Evolutionary conservation across 2,329 filamentous ascomycete genomes (phyloP).

Genomic region (Blastomyces silverae): DNA sequence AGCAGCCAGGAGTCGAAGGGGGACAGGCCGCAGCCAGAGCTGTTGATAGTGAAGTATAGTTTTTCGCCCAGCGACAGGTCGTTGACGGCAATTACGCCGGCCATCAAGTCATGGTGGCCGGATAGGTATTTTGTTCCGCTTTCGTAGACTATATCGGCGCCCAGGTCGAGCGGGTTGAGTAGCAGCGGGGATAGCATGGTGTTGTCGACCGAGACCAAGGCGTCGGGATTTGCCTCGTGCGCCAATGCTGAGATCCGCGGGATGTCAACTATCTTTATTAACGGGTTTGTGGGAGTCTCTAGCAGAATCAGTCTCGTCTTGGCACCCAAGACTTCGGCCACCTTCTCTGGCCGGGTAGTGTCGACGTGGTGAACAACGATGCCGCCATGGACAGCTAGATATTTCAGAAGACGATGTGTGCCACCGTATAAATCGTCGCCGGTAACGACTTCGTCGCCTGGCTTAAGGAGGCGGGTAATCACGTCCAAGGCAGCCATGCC

Average conservation of each 20-base stretch:
- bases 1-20: constrained; percentile 96
- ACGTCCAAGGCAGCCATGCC: constrained; percentile 98
- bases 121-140: constrained; percentile 97
- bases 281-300: constrained; percentile 92
- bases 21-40: constrained; percentile 85
- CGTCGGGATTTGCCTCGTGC: constrained; percentile 69
- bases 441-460: constrained; percentile 94
- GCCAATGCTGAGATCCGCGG: constrained; percentile 66
- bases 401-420: constrained; percentile 87
- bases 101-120: constrained; percentile 98
- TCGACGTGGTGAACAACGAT: constrained; percentile 96
- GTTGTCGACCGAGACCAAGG: constrained; percentile 90
- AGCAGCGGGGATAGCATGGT: constrained; percentile 98
- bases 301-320: constrained; percentile 95
- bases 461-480: constrained; percentile 80
- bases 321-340: constrained; percentile 59
- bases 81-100: constrained; percentile 89
- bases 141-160: constrained; percentile 94
- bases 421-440: constrained; percentile 96
- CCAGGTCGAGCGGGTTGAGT: constrained; percentile 85
- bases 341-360: constrained; percentile 69
- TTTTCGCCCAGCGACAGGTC: constrained; percentile 73
- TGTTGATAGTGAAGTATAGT: constrained; percentile 95
- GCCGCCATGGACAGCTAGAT: constrained; percentile 77
- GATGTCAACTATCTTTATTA: constrained; percentile 97